Percentiles rank a stretch among this genome's conserved stretches.
phyloP scores from a whole-genome alignment of 2,329 filamentous ascomycete genomes.

The Aspergillus caelatus region DNA sequence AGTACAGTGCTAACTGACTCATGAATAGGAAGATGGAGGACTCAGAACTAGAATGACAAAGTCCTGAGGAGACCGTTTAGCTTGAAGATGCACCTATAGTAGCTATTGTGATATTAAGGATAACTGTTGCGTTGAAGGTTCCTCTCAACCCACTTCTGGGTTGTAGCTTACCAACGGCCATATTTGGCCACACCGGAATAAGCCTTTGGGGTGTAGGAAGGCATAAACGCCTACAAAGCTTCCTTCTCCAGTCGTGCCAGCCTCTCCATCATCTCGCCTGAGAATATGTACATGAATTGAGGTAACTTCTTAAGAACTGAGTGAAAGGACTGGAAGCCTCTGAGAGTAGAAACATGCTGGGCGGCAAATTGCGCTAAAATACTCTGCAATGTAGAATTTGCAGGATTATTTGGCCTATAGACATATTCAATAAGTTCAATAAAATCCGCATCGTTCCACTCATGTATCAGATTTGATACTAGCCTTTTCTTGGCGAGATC shows the following conservation, averaged over 20 bases:
- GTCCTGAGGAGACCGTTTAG: too few relatives aligned
- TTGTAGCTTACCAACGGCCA: too few relatives aligned
- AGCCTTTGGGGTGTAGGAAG: too few relatives aligned
- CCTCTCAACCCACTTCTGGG: too few relatives aligned
- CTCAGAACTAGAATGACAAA: too few relatives aligned
- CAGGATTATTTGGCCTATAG: neutral
- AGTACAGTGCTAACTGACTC: too few relatives aligned
- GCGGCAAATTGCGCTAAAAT: neutral
- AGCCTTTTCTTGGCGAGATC: slow-evolving; percentile 3
- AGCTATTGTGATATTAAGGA: too few relatives aligned
- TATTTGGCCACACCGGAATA: too few relatives aligned
- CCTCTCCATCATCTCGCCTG: neutral
- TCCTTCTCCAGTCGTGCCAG: neutral
- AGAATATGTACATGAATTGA: neutral
- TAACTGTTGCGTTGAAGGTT: too few relatives aligned
- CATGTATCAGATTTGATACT: neutral
- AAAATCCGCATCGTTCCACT: neutral
- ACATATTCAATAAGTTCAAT: neutral
- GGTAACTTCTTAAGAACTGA: neutral
- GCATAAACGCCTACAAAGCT: too few relatives aligned
- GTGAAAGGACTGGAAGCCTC: neutral
- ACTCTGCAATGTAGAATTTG: neutral
- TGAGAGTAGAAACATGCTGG: slow-evolving; percentile 1
- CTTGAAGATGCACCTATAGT: too few relatives aligned
- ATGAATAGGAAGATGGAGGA: too few relatives aligned